Percentiles rank a stretch among this genome's conserved stretches.
Evolutionary conservation across 257 asterid genomes (phyloP).

Genomic region (Solanum etuberosum): DNA sequence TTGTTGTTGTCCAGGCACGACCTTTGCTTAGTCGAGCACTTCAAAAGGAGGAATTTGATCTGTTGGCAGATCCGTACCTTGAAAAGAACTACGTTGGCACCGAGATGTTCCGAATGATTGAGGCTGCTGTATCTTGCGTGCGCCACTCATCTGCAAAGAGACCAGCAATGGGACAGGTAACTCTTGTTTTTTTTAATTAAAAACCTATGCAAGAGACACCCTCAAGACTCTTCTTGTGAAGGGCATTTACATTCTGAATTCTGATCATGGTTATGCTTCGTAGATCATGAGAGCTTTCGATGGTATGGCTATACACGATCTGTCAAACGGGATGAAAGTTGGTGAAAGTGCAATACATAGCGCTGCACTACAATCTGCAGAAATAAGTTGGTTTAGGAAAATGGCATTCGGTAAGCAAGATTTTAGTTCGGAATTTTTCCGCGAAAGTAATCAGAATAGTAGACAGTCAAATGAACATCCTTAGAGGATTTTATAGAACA

Average conservation of each 20-base stretch:
- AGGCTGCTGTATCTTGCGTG: conserved; percentile 92
- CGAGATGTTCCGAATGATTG: conserved; percentile 67
- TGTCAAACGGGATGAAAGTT: conserved; percentile 79
- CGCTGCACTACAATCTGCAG: conserved; percentile 76
- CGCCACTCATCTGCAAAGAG: conserved; percentile 82
- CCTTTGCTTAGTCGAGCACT: conserved; percentile 67
- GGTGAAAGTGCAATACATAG: conserved; percentile 71
- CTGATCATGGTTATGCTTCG: background rate
- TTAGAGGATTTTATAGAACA: background rate
- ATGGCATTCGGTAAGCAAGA: conserved; percentile 82
- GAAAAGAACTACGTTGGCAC: conserved; percentile 36
- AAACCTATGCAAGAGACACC: background rate
- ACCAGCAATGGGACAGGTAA: conserved; percentile 92
- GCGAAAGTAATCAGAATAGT: conserved; percentile 27
- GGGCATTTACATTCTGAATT: background rate
- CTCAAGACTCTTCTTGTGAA: background rate
- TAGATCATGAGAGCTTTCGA: conserved; percentile 91
- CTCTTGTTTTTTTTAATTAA: background rate
- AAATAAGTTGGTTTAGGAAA: conserved; percentile 60
- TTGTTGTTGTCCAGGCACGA: conserved; percentile 60
- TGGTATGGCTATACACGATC: conserved; percentile 42
- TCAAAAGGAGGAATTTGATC: conserved; percentile 44
- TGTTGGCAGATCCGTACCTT: conserved; percentile 68
- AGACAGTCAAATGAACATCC: conserved; percentile 12
- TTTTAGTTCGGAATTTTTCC: conserved; percentile 58